These are phyloP conservation scores for Paecilomyces variotii DNA, from an alignment of 2,329 filamentous ascomycete species.

Conservation along the genomic window DNA sequence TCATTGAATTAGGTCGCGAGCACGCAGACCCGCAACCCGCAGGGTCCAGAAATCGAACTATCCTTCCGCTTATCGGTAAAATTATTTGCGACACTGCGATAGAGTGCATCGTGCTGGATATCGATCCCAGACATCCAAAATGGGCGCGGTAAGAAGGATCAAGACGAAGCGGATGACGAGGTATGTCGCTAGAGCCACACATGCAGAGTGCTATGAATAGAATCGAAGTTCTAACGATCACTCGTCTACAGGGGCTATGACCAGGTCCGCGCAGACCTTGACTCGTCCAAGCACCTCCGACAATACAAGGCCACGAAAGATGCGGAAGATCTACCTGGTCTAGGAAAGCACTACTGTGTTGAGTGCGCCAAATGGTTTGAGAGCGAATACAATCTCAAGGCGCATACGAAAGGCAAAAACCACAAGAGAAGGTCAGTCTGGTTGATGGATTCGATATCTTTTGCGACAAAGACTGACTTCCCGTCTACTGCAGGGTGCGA, in stretches of 20 bases:
- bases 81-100: neutral
- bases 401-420: constrained; percentile 78
- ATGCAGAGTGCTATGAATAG: constrained; percentile 32
- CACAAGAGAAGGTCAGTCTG: constrained; percentile 72
- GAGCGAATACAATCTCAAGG: constrained; percentile 63
- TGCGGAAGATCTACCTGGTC: constrained; percentile 75
- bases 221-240: neutral
- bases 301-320: constrained; percentile 73
- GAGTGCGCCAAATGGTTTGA: constrained; percentile 98
- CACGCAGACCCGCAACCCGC: constrained; percentile 18
- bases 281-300: constrained; percentile 68
- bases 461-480: neutral
- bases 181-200: constrained; percentile 41
- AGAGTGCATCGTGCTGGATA: constrained; percentile 7
- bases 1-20: constrained; percentile 14
- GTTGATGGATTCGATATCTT: neutral
- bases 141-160: constrained; percentile 60
- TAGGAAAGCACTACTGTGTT: constrained; percentile 79
- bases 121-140: constrained; percentile 29
- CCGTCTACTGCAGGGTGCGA: constrained; percentile 55
- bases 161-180: constrained; percentile 68
- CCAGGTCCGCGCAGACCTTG: constrained; percentile 78
- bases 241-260: constrained; percentile 68
- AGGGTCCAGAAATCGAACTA: constrained; percentile 10
- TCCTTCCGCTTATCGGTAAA: constrained; percentile 30